Percentiles rank a stretch among this genome's conserved stretches.
phyloP scores from a whole-genome alignment of 805 yeast species.

The Candida manassasensis region DNA sequence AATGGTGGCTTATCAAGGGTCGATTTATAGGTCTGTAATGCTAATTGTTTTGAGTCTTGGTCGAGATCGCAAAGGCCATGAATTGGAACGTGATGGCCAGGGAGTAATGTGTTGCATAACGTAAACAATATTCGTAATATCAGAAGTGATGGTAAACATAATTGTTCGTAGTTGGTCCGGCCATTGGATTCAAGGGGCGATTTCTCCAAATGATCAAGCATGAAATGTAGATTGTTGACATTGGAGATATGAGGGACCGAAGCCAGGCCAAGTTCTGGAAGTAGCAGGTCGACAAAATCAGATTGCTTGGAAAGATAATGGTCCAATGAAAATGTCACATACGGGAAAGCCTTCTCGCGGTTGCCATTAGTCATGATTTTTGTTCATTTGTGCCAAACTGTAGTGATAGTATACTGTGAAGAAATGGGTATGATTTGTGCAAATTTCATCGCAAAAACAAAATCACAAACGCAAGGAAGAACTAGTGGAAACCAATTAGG shows the following conservation, averaged over 20 bases:
- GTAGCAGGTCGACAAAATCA: constrained; percentile 6
- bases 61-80: constrained; percentile 12
- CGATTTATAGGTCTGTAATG: constrained; percentile 16
- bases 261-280: constrained; percentile 8
- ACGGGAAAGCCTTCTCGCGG: background rate
- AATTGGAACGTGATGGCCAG: constrained; percentile 3
- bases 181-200: constrained; percentile 8
- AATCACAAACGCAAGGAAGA: too few species aligned
- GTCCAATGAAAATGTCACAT: constrained; percentile 5
- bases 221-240: constrained; percentile 23
- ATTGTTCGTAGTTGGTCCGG: background rate
- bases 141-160: constrained; percentile 19
- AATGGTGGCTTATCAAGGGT: constrained; percentile 17
- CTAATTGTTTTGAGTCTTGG: constrained; percentile 13
- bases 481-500: too few species aligned
- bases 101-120: constrained; percentile 11
- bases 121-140: constrained; percentile 28
- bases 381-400: background rate
- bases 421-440: too few species aligned
- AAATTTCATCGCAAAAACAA: too few species aligned
- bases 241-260: constrained; percentile 19
- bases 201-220: constrained; percentile 23
- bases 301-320: constrained; percentile 2
- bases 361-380: background rate
- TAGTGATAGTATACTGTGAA: too few species aligned